Percentiles rank a stretch among this genome's conserved stretches.
Evolutionary conservation across 371 early-diverging fungal species (phyloP).

Genomic region (Saksenaea oblongispora): DNA sequence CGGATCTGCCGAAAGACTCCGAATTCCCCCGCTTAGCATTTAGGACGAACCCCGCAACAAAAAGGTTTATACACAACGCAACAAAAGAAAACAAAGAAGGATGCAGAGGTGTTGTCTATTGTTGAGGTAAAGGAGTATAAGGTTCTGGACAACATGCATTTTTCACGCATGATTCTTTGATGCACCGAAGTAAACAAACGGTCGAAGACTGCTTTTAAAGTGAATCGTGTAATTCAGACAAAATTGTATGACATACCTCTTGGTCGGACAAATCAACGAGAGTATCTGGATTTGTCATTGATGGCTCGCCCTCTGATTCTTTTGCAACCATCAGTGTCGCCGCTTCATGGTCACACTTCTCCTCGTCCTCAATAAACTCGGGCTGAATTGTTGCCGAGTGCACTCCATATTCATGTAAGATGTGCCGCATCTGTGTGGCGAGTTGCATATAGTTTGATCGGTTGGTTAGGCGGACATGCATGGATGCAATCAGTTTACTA

Average conservation of each 20-base stretch:
- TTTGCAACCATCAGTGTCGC: background rate
- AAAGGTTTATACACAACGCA: background rate
- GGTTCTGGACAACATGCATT: conserved; percentile 29
- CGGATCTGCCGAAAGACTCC: conserved; percentile 4
- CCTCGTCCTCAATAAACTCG: conserved; percentile 65
- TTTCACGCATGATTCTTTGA: conserved; percentile 26
- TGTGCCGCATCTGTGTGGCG: conserved; percentile 66
- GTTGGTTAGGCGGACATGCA: conserved; percentile 75
- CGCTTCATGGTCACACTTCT: background rate
- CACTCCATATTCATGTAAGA: conserved; percentile 79
- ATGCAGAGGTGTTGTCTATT: background rate
- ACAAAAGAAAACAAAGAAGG: background rate
- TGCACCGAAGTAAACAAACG: conserved; percentile 25
- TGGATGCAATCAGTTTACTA: conserved; percentile 79
- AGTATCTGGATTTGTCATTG: background rate
- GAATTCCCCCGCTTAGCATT: background rate
- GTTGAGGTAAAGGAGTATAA: background rate
- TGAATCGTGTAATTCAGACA: background rate
- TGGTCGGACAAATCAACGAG: background rate
- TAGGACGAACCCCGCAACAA: background rate
- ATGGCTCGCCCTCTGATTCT: background rate
- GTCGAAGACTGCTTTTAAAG: conserved; percentile 6
- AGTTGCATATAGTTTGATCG: conserved; percentile 61
- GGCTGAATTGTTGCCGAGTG: conserved; percentile 92
- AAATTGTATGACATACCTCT: background rate